These are phyloP conservation scores for Dothistroma septosporum DNA, from an alignment of 2,329 filamentous ascomycete genomes.

Conservation along the genomic window DNA sequence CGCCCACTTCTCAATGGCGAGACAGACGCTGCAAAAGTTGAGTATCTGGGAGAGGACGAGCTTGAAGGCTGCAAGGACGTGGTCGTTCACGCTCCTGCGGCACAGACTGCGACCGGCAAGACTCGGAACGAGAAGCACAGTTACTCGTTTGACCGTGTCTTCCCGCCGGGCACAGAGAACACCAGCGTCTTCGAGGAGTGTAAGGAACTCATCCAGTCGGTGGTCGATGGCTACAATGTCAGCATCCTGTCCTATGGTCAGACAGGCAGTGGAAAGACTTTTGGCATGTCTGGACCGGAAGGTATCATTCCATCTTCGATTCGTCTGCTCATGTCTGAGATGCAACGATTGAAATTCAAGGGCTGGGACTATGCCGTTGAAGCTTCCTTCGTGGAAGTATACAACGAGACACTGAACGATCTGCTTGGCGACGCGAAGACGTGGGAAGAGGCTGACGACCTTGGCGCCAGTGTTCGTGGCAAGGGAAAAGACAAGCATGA, in stretches of 20 bases:
- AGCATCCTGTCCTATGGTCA: slow-evolving; percentile 99
- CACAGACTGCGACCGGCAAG: slow-evolving; percentile 73
- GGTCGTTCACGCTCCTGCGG: slow-evolving; percentile 74
- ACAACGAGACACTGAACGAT: slow-evolving; percentile 96
- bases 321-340: slow-evolving; percentile 87
- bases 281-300: slow-evolving; percentile 85
- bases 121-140: slow-evolving; percentile 73
- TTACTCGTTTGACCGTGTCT: slow-evolving; percentile 92
- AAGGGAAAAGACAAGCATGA: slow-evolving; percentile 72
- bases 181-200: slow-evolving; percentile 91
- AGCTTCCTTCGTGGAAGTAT: slow-evolving; percentile 93
- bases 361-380: slow-evolving; percentile 95
- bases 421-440: slow-evolving; percentile 69
- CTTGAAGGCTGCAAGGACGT: slow-evolving; percentile 85
- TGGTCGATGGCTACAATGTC: slow-evolving; percentile 95
- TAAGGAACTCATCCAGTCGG: slow-evolving; percentile 92
- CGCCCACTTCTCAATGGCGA: slow-evolving; percentile 65
- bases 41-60: slow-evolving; percentile 63
- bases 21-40: slow-evolving; percentile 66
- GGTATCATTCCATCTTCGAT: slow-evolving; percentile 96
- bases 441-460: slow-evolving; percentile 47
- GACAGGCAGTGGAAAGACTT: slow-evolving; percentile 94
- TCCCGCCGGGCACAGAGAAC: slow-evolving; percentile 72
- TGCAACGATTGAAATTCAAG: slow-evolving; percentile 77
- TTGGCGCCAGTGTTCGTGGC: slow-evolving; percentile 23